phyloP scores from a whole-genome alignment of 2,329 filamentous ascomycete genomes.

The Xylaria sp. region DNA sequence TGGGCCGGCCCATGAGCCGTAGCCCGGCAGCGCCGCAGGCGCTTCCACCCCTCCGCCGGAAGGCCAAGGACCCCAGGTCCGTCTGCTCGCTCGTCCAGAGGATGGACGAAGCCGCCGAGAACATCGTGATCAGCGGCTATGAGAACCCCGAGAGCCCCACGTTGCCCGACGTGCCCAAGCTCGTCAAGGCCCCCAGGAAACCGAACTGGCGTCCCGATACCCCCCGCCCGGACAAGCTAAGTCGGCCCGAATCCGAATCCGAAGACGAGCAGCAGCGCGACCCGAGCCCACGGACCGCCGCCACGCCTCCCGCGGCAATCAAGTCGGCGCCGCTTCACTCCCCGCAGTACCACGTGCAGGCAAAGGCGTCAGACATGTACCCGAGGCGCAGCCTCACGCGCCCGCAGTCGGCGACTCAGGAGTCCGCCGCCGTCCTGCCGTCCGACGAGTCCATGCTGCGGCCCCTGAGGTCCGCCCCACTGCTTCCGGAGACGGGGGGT shows the following conservation, averaged over 20 bases:
- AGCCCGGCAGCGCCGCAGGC: slow-evolving; percentile 7
- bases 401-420: neutral
- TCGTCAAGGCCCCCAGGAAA: slow-evolving; percentile 11
- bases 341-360: neutral
- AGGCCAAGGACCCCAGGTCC: neutral
- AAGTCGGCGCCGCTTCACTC: neutral
- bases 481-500: neutral
- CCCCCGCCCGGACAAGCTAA: neutral
- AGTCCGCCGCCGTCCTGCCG: neutral
- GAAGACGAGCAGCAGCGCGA: neutral
- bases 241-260: neutral
- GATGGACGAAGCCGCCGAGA: slow-evolving; percentile 17
- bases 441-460: neutral
- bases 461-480: neutral
- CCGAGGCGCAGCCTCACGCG: neutral
- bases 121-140: slow-evolving; percentile 10
- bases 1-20: slow-evolving; percentile 1
- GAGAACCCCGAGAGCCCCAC: slow-evolving; percentile 3
- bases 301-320: neutral
- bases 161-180: slow-evolving; percentile 11
- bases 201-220: slow-evolving; percentile 12
- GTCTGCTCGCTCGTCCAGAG: slow-evolving; percentile 14
- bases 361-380: slow-evolving; percentile 1
- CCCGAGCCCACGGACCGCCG: too few species aligned
- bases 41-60: neutral